Percentiles rank a stretch among this genome's conserved stretches.
These are phyloP conservation scores for Mortierella sp. DNA, from an alignment of 371 early-diverging fungal genomes.

Conservation along the genomic window DNA sequence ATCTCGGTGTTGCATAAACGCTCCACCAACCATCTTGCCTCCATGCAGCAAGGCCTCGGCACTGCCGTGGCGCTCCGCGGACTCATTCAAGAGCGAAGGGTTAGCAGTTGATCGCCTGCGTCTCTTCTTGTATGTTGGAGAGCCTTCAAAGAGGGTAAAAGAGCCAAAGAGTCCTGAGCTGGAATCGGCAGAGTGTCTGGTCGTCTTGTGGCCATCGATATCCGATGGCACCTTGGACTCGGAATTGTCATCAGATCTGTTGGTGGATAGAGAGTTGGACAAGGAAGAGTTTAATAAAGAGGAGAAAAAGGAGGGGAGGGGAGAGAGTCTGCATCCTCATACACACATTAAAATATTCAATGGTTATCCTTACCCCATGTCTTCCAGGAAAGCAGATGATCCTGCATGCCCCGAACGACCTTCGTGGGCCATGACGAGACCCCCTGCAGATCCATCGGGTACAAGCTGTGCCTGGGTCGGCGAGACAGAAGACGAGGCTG, in stretches of 20 bases:
- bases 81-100: slow-evolving; percentile 42
- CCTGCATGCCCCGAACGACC: not conserved
- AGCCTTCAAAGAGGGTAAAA: slow-evolving; percentile 76
- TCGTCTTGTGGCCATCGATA: slow-evolving; percentile 26
- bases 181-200: slow-evolving; percentile 31
- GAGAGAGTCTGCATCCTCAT: not conserved
- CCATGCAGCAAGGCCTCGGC: slow-evolving; percentile 20
- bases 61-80: slow-evolving; percentile 23
- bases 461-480: slow-evolving; percentile 49
- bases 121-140: slow-evolving; percentile 78
- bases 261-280: not conserved
- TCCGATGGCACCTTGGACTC: slow-evolving; percentile 49
- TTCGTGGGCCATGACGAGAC: slow-evolving; percentile 39
- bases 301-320: not conserved
- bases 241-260: slow-evolving; percentile 49
- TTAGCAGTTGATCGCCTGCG: slow-evolving; percentile 71
- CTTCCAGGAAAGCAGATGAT: not conserved
- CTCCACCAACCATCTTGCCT: slow-evolving; percentile 5
- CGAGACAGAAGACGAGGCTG: slow-evolving; percentile 25
- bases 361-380: not conserved
- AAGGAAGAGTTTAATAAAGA: not conserved
- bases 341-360: not conserved
- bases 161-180: slow-evolving; percentile 63
- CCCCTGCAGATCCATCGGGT: slow-evolving; percentile 17
- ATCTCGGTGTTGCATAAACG: slow-evolving; percentile 13